Evolutionary conservation across 352 stramenopile species (phyloP).

Genomic region (Globisporangium acanthophoron): DNA sequence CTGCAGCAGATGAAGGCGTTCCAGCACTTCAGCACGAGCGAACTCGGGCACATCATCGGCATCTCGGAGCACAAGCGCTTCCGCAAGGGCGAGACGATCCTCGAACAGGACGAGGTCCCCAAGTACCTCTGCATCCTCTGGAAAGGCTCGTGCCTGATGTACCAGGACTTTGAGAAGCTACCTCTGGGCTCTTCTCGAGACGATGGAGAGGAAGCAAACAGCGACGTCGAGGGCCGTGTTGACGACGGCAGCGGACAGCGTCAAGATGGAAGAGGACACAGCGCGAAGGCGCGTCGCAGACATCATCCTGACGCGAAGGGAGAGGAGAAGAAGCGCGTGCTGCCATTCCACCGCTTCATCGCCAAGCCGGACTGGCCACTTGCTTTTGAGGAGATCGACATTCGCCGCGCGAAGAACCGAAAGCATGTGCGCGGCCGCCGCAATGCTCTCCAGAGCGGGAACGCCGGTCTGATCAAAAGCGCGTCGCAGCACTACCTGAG

Average conservation of each 20-base stretch:
- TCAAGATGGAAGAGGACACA: not conserved
- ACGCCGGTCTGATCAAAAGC: not conserved
- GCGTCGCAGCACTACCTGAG: not conserved
- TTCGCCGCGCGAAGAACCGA: constrained; percentile 24
- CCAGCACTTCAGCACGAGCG: constrained; percentile 46
- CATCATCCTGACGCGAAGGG: not conserved
- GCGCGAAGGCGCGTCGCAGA: constrained; percentile 6
- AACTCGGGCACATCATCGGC: constrained; percentile 64
- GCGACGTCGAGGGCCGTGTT: constrained; percentile 7
- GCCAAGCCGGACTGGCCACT: constrained; percentile 59
- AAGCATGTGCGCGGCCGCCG: constrained; percentile 41
- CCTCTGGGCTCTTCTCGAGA: constrained; percentile 22
- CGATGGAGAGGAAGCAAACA: constrained; percentile 3
- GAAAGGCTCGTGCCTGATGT: constrained; percentile 61
- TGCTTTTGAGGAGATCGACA: constrained; percentile 36
- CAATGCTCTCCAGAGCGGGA: constrained; percentile 28
- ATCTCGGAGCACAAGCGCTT: constrained; percentile 68
- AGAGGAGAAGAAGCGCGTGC: constrained; percentile 15
- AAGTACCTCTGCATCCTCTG: constrained; percentile 47
- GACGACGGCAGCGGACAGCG: not conserved
- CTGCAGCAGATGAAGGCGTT: constrained; percentile 66
- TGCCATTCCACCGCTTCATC: constrained; percentile 57
- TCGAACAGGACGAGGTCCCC: constrained; percentile 57
- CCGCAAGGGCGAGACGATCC: constrained; percentile 55
- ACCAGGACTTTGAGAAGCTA: constrained; percentile 52